Evolutionary conservation across 169 alveolate genomes (phyloP), one percentile per base, ranked within the genome.

Genomic region (Eimeria necatrix): DNA sequence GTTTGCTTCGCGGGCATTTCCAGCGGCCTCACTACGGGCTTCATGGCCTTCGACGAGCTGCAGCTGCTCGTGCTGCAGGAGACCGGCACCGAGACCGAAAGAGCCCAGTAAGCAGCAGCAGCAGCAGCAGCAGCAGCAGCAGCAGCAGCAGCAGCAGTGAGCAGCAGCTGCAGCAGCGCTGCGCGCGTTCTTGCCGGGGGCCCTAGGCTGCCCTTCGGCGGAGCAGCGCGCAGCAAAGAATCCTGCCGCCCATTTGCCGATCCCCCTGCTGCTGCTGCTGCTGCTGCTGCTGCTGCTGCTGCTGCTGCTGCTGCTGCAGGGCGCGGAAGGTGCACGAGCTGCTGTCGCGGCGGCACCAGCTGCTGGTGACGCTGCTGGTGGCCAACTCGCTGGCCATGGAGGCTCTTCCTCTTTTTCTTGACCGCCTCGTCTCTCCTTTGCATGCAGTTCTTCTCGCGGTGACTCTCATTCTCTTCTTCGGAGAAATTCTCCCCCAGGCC

Each of bases 401-500:
- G 97, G 98, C 99, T 3, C 95, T 99, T 73, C 99, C 99, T 24
- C 96, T 99, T 10, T 96, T 98, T 80, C 97, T 98, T 60, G 99
- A 98, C 76, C 96, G 98, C 74, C 91, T 98, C 51, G 97, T 98
- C 14, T 98, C 99, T 22, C 98, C 91, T 6, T 10, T 61, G 59
- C 68, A 26, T 49, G 94, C 96, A 12, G 93, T 94, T 60, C 51
- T 94, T 56, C 22, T 94, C 49, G 91, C 96, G 1, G 96, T 94
- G 84, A 86, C 96, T 22, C 87, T 61, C 49, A 87, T 90, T 12
- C 86, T 95, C n/a, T 74, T 91, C 18, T 97, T 99, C 87, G 99
- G 99, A 2, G 99, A 99, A 95, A 98, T 99, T 12, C 93, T 99
- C 16, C 99, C 99, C 24, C 98, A 98, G 84, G 99, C 99, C 24